Conservation (phyloP, 148 eudicot genomes). For the Spergularia marina region DNA sequence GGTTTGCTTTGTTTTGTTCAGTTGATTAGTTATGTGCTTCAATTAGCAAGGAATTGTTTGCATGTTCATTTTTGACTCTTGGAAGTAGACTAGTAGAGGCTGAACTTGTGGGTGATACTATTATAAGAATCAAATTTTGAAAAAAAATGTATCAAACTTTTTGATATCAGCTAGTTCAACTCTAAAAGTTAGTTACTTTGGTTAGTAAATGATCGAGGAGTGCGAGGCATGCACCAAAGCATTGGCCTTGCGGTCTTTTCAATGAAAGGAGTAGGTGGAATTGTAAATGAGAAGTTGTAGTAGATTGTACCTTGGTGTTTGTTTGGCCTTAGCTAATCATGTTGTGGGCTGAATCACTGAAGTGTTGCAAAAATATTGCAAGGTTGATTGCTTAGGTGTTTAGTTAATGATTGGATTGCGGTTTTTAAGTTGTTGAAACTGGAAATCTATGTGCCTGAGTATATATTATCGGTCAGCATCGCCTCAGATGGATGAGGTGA, state of each 20-base stretch:
- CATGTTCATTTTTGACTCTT: background rate
- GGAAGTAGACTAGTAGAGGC: background rate
- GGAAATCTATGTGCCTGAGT: background rate
- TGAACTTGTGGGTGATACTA: background rate
- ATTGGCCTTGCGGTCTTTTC: too few species aligned
- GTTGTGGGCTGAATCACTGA: background rate
- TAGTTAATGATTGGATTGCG: background rate
- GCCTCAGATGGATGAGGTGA: background rate
- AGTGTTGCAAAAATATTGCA: background rate
- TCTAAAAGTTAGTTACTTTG: background rate
- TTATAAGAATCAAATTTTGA: background rate
- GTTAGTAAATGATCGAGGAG: background rate
- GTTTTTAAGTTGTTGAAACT: background rate
- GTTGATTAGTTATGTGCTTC: background rate
- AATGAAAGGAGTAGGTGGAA: too few species aligned
- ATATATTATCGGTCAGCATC: background rate
- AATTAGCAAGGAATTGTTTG: background rate
- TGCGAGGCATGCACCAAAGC: too few species aligned
- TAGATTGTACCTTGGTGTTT: background rate
- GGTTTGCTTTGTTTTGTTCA: background rate
- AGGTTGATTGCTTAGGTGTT: background rate
- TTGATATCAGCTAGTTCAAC: background rate
- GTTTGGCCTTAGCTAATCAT: background rate
- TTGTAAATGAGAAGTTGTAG: background rate
- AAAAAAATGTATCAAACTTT: background rate